These are phyloP conservation scores for Trichoderma breve DNA, from an alignment of 2,329 filamentous ascomycete species.

Conservation along the genomic window DNA sequence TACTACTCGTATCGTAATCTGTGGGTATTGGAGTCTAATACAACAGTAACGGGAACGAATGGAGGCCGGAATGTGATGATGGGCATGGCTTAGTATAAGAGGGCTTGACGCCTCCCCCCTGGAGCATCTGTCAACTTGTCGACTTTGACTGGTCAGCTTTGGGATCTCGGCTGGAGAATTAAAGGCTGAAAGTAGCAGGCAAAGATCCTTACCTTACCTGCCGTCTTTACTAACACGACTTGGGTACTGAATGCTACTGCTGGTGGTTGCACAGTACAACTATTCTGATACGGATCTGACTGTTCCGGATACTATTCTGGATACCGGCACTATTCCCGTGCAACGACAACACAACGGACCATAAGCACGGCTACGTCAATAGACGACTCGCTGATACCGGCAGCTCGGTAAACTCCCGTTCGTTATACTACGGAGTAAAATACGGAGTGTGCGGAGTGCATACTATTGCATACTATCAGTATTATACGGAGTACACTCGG, in stretches of 20 bases:
- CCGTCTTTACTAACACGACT: neutral
- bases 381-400: neutral
- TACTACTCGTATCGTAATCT: neutral
- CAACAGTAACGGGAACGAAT: neutral
- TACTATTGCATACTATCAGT: neutral
- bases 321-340: neutral
- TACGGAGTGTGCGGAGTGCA: neutral
- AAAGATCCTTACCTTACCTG: neutral
- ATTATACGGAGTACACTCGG: neutral
- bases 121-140: neutral
- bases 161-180: neutral
- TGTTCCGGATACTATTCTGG: neutral
- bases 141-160: constrained; percentile 1
- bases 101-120: neutral
- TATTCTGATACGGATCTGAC: neutral
- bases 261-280: neutral
- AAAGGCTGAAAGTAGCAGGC: neutral
- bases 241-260: neutral
- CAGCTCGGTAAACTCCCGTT: neutral
- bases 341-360: neutral
- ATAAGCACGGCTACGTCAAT: neutral
- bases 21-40: neutral
- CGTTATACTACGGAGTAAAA: neutral
- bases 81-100: neutral
- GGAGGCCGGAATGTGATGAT: neutral